Percentiles rank a stretch among this genome's conserved stretches.
Conservation (phyloP, 108 stramenopile species). For the Cyclotella baltica region DNA sequence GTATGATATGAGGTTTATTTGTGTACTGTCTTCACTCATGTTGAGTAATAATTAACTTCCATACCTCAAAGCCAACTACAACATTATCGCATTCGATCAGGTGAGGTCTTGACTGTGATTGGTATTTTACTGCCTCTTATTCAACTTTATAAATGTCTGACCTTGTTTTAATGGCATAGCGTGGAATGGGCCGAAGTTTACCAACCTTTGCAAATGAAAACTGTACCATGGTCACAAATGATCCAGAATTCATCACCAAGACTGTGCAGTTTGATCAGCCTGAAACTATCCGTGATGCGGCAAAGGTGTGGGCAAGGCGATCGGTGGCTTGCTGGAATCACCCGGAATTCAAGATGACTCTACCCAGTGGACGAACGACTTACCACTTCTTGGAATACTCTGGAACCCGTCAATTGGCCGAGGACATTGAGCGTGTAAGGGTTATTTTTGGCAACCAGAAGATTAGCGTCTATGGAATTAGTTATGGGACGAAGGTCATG, state of each 20-base stretch:
- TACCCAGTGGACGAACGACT: background rate
- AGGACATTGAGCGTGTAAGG: slow-evolving; percentile 22
- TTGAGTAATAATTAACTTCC: background rate
- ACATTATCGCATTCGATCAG: slow-evolving; percentile 14
- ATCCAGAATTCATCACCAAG: background rate
- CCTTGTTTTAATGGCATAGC: no score
- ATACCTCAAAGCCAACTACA: background rate
- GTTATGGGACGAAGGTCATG: slow-evolving; percentile 23
- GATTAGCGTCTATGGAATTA: slow-evolving; percentile 11
- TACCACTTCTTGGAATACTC: slow-evolving; percentile 23
- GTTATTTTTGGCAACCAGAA: slow-evolving; percentile 9
- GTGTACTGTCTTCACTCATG: no score
- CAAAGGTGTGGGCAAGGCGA: background rate
- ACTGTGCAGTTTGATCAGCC: background rate
- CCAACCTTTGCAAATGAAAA: background rate
- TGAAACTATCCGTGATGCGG: background rate
- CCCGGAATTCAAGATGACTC: background rate
- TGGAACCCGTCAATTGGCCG: slow-evolving; percentile 18
- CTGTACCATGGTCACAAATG: background rate
- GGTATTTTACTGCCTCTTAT: no score
- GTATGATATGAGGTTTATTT: no score
- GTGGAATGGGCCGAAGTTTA: background rate
- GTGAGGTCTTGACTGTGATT: no score
- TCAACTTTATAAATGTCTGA: no score
- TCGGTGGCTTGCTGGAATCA: background rate